Base-by-base conservation (phyloP, 495 filamentous ascomycete genomes). In the Penicillium pancosmium region DNA sequence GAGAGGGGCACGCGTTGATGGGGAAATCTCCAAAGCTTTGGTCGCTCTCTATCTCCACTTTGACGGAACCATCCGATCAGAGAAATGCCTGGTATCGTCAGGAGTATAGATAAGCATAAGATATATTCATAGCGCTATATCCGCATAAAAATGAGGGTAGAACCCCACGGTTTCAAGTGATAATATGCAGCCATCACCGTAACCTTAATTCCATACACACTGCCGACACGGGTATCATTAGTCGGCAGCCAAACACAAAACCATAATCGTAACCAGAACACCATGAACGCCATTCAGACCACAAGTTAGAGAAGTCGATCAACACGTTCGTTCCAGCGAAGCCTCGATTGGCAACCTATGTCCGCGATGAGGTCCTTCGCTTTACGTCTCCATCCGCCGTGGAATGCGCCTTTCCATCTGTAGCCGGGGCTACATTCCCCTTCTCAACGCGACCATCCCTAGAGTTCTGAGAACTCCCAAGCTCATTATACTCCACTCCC, bases 341-440 rank as follows among this genome's bases (percentile, higher is more conserved):
- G 6, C 27, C 27, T 31, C 27, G 27, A 9, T 9, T 8, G 27
- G 27, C 27, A 31, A 52, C 16, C 64, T 59, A 69, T 33, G 50
- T 47, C 36, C 60, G 59, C 18, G 48, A 46, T 5, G 54, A 36
- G 5, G 23, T 52, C 33, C 66, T 59, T 13, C 48, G 48, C 48
- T 68, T 68, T 16, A 64, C 12, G 9, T 43, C 52, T 41, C 56
- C 65, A 35, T 54, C 56, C 4, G 50, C 52, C 18, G 46, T 61
- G 18, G 53, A 36, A 60, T 54, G 51, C 10, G 54, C 51, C 23
- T n/a, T 16, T 15, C 21, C 44, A 34, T 50, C 41, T 3, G 23
- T 21, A 49, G 46, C 38, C 33, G 61, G 56, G 23, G 48, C 52
- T 33, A 55, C 40, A 47, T 67, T 59, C 56, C 61, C 59, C 49